Conservation (phyloP, 805 yeast species). For the Ogataea chonburiensis region DNA sequence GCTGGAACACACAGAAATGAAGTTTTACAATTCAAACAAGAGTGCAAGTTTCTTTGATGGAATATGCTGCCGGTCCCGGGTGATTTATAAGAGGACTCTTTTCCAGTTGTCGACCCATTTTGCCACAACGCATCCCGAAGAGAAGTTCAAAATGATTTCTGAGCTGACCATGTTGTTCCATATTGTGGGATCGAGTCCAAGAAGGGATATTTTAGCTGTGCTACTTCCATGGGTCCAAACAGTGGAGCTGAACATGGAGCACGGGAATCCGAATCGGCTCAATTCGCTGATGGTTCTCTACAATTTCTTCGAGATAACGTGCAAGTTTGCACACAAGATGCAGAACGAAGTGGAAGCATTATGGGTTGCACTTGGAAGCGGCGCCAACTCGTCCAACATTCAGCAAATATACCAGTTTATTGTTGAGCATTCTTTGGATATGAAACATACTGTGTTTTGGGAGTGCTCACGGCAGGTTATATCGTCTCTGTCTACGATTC, state of each 20-base stretch:
- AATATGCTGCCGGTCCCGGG: constrained; percentile 70
- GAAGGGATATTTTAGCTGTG: constrained; percentile 78
- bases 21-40: constrained; percentile 52
- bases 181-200: constrained; percentile 53
- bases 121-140: constrained; percentile 60
- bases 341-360: constrained; percentile 89
- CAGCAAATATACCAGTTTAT: constrained; percentile 71
- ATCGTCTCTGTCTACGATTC: constrained; percentile 64
- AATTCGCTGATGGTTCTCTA: constrained; percentile 66
- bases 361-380: constrained; percentile 92
- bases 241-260: constrained; percentile 53
- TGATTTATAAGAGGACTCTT: constrained; percentile 83
- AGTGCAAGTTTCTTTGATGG: constrained; percentile 64
- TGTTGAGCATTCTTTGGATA: constrained; percentile 62
- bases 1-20: constrained; percentile 63
- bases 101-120: constrained; percentile 74
- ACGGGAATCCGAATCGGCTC: constrained; percentile 37
- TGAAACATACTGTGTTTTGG: constrained; percentile 71
- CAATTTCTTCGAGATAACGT: constrained; percentile 82
- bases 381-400: constrained; percentile 64
- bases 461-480: constrained; percentile 79
- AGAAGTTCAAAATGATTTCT: constrained; percentile 62
- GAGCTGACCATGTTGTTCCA: constrained; percentile 69
- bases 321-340: constrained; percentile 67
- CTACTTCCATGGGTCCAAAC: constrained; percentile 92